phyloP scores from a whole-genome alignment of 1,284 basidiomycete genomes.

The Garcileccinum viscosum region DNA sequence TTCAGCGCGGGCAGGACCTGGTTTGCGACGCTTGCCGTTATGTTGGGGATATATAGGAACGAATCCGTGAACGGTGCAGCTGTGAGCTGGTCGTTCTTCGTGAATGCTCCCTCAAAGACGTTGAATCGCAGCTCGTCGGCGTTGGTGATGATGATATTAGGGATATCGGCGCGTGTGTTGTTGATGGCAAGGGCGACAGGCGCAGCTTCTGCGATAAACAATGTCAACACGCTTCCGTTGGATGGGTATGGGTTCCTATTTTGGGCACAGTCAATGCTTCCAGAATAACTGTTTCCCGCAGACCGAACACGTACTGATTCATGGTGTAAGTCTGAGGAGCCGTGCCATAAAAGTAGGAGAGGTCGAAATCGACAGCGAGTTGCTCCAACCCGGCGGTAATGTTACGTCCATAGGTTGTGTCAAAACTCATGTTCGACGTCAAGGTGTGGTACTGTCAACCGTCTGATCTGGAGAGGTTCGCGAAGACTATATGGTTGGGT shows the following conservation, averaged over 20 bases:
- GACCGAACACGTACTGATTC: slow-evolving; percentile 48
- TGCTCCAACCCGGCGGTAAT: slow-evolving; percentile 63
- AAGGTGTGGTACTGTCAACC: slow-evolving; percentile 61
- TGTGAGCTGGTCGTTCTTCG: slow-evolving; percentile 80
- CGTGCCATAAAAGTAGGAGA: slow-evolving; percentile 64
- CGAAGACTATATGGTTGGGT: neutral
- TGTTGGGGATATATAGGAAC: slow-evolving; percentile 64
- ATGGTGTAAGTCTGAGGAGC: slow-evolving; percentile 79
- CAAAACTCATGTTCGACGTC: slow-evolving; percentile 53
- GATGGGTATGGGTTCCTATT: slow-evolving; percentile 68
- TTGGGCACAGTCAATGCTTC: neutral
- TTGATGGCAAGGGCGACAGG: slow-evolving; percentile 65
- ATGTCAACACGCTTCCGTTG: slow-evolving; percentile 64
- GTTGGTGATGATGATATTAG: slow-evolving; percentile 76
- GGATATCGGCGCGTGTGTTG: slow-evolving; percentile 62
- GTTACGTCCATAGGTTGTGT: slow-evolving; percentile 55
- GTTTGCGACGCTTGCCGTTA: slow-evolving; percentile 55
- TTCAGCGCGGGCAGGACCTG: slow-evolving; percentile 63
- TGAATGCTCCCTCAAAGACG: slow-evolving; percentile 72
- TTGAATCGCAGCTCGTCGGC: slow-evolving; percentile 81
- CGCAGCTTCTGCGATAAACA: slow-evolving; percentile 64
- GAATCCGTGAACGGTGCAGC: slow-evolving; percentile 67
- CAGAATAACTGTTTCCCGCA: neutral
- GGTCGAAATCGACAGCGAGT: slow-evolving; percentile 60
- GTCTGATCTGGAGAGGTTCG: neutral